A percentile compares a stretch with the other conserved stretches of the same genome.
Evolutionary conservation across 2,329 filamentous ascomycete species (phyloP).

Genomic region (Stagonosporopsis cucurbitacearum): DNA sequence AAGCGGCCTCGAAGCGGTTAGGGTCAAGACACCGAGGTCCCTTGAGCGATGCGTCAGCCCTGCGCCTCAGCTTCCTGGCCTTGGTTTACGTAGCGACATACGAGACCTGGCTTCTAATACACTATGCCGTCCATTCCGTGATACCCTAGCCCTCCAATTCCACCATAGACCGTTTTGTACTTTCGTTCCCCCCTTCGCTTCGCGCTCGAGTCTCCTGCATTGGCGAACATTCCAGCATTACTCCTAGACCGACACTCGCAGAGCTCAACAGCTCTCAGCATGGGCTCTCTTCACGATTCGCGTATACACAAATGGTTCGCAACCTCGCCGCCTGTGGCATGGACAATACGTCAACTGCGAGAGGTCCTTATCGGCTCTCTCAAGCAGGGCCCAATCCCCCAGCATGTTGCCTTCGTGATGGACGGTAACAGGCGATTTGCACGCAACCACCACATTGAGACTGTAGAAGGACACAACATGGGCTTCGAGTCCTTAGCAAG

Average conservation of each 20-base stretch:
- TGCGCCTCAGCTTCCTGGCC: conserved; percentile 37
- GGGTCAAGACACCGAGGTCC: conserved; percentile 16
- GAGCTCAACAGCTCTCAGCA: conserved; percentile 21
- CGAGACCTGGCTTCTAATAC: conserved; percentile 29
- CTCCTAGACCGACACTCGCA: conserved; percentile 20
- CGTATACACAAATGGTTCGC: conserved; percentile 76
- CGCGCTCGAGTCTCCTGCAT: background rate
- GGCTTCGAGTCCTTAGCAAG: conserved; percentile 94
- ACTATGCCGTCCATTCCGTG: conserved; percentile 37
- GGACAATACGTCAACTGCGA: conserved; percentile 77
- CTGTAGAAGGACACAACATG: conserved; percentile 91
- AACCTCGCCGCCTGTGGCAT: conserved; percentile 90
- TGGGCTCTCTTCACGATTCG: conserved; percentile 64
- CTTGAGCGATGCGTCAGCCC: conserved; percentile 34
- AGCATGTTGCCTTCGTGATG: conserved; percentile 99
- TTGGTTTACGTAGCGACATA: conserved; percentile 39
- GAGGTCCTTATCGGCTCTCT: conserved; percentile 88
- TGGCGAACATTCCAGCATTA: conserved; percentile 18
- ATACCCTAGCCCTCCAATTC: conserved; percentile 14
- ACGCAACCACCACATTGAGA: conserved; percentile 88
- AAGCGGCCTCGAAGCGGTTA: conserved; percentile 1
- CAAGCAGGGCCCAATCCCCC: conserved; percentile 87
- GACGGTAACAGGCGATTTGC: conserved; percentile 96
- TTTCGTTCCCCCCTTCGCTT: background rate
- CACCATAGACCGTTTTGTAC: conserved; percentile 2